phyloP scores from a whole-genome alignment of 805 yeast species.

The Vanderwaltozyma yarrowii region DNA sequence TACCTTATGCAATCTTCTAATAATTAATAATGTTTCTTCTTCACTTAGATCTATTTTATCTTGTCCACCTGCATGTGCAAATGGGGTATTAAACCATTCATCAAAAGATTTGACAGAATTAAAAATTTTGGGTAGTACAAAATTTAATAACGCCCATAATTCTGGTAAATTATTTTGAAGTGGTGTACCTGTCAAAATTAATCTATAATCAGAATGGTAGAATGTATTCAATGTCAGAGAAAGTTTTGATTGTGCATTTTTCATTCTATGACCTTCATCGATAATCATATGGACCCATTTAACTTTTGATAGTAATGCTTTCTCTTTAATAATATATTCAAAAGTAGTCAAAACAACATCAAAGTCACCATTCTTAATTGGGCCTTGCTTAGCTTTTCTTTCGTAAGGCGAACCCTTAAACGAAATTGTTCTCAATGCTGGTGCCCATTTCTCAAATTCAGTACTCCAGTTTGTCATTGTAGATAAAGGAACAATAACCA shows the following conservation, averaged over 20 bases:
- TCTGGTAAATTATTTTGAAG: constrained; percentile 78
- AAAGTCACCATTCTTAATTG: constrained; percentile 58
- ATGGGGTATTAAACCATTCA: constrained; percentile 86
- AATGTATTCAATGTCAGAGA: constrained; percentile 61
- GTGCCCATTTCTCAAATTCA: constrained; percentile 87
- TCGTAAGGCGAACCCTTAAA: constrained; percentile 72
- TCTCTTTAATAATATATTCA: constrained; percentile 71
- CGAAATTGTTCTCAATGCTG: constrained; percentile 56
- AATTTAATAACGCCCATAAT: constrained; percentile 74
- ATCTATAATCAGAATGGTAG: constrained; percentile 65
- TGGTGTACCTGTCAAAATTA: constrained; percentile 83
- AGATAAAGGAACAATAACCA: constrained; percentile 75
- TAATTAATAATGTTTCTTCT: constrained; percentile 75
- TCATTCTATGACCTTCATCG: constrained; percentile 88
- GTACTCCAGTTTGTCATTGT: constrained; percentile 79
- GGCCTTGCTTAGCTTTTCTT: constrained; percentile 55
- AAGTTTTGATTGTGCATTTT: constrained; percentile 64
- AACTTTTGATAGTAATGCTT: constrained; percentile 56
- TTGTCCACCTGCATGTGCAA: constrained; percentile 75
- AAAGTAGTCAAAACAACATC: constrained; percentile 71
- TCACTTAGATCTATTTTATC: constrained; percentile 73
- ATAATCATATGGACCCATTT: constrained; percentile 82
- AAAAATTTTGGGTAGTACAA: constrained; percentile 74
- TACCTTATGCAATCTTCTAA: constrained; percentile 78
- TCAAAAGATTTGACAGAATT: constrained; percentile 79